A percentile compares a stretch with the other conserved stretches of the same genome.
Evolutionary conservation across 345 rosid genomes (phyloP).

Genomic region (Eutrema yunnanense): DNA sequence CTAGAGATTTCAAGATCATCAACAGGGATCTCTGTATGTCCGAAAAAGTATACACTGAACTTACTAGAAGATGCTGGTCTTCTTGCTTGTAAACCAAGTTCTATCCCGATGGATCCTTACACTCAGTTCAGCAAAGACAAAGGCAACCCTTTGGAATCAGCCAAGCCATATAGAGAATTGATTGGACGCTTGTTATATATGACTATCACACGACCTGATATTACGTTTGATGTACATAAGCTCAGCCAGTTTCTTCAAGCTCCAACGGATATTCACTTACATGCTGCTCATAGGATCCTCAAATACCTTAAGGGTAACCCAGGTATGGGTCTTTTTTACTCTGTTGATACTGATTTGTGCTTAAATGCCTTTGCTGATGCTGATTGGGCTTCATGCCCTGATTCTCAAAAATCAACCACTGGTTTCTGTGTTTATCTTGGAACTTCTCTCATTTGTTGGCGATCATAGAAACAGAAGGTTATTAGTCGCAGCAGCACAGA

Average conservation of each 20-base stretch:
- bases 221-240: neutral
- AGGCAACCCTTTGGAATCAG: neutral
- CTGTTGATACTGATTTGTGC: neutral
- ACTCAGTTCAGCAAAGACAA: neutral
- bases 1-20: too few species aligned
- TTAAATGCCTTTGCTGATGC: neutral
- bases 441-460: neutral
- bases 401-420: neutral
- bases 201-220: neutral
- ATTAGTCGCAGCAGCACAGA: neutral
- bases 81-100: neutral
- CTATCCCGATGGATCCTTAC: neutral
- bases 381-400: neutral
- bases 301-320: neutral
- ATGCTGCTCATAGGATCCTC: neutral
- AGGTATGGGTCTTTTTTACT: neutral
- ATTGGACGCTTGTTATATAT: neutral
- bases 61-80: neutral
- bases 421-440: neutral
- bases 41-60: neutral
- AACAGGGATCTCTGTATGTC: neutral
- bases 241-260: neutral
- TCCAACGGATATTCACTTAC: neutral
- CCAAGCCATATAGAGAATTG: neutral
- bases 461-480: neutral